These are phyloP conservation scores for Lachnellula subtilissima DNA, from an alignment of 2,329 filamentous ascomycete species.

Conservation along the genomic window DNA sequence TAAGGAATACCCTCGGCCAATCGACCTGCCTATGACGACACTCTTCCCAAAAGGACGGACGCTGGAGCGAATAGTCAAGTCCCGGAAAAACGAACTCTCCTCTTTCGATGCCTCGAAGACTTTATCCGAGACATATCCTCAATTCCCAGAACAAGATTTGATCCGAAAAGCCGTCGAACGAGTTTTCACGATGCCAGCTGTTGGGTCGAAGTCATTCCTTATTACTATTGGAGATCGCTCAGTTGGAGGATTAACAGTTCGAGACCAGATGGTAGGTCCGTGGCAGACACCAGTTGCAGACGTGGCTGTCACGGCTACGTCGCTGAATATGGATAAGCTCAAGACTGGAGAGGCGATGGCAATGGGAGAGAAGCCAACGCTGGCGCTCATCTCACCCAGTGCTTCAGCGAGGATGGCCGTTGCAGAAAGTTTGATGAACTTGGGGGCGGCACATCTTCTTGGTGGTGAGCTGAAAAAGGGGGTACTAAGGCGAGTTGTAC, in stretches of 20 bases:
- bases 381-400: constrained; percentile 83
- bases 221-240: constrained; percentile 95
- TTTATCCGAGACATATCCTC: constrained; percentile 51
- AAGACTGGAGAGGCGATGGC: constrained; percentile 93
- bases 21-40: constrained; percentile 83
- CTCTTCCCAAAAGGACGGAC: constrained; percentile 86
- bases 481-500: constrained; percentile 60
- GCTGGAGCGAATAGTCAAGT: constrained; percentile 69
- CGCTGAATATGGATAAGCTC: constrained; percentile 63
- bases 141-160: constrained; percentile 35
- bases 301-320: constrained; percentile 85
- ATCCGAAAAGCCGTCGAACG: constrained; percentile 66
- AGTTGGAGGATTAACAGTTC: constrained; percentile 80
- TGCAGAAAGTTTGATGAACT: constrained; percentile 86
- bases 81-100: constrained; percentile 61
- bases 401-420: constrained; percentile 96
- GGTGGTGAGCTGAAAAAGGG: constrained; percentile 45
- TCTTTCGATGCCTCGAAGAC: constrained; percentile 65
- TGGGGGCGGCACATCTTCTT: constrained; percentile 69
- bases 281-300: constrained; percentile 96
- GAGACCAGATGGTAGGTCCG: constrained; percentile 93
- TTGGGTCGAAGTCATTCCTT: constrained; percentile 95
- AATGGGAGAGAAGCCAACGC: constrained; percentile 86
- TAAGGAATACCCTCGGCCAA: constrained; percentile 67
- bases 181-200: constrained; percentile 79